These are phyloP conservation scores for Thielaviopsis ethacetica DNA, from an alignment of 2,329 filamentous ascomycete genomes.

Conservation along the genomic window DNA sequence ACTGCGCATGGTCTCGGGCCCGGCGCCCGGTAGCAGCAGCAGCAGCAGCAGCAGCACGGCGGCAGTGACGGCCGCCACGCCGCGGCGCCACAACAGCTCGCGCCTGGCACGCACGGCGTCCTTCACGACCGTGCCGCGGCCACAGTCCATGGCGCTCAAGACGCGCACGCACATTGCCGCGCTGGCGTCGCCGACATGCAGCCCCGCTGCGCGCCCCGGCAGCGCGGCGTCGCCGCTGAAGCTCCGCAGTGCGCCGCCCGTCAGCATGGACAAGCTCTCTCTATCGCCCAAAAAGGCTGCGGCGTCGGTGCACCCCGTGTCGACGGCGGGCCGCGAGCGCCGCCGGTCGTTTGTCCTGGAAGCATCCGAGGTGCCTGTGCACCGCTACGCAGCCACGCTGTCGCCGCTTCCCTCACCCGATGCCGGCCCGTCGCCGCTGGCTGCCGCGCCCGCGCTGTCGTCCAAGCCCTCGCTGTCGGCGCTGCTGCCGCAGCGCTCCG, in stretches of 20 bases:
- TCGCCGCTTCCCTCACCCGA: background rate
- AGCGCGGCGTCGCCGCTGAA: slow-evolving; percentile 3
- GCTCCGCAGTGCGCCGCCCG: slow-evolving; percentile 13
- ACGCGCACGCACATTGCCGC: slow-evolving; percentile 2
- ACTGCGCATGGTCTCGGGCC: background rate
- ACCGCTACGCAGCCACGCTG: background rate
- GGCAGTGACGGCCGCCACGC: background rate
- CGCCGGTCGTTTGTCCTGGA: slow-evolving; percentile 6
- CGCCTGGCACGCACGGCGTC: background rate
- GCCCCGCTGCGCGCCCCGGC: background rate
- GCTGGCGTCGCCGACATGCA: slow-evolving; percentile 2
- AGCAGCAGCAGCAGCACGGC: too few species aligned
- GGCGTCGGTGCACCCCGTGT: background rate
- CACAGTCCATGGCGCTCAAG: background rate
- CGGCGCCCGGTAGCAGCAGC: background rate
- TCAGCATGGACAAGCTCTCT: slow-evolving; percentile 6
- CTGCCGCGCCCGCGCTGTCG: background rate
- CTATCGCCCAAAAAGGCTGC: slow-evolving; percentile 2
- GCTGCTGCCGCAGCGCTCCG: background rate
- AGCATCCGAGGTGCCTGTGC: slow-evolving; percentile 1
- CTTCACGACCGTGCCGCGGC: background rate
- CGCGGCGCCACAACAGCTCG: slow-evolving; percentile 5
- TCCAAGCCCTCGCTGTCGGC: slow-evolving; percentile 4
- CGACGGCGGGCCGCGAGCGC: background rate
- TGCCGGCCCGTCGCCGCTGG: background rate